These are phyloP conservation scores for Geotrichum ghanense DNA, from an alignment of 805 yeast genomes.

Conservation along the genomic window DNA sequence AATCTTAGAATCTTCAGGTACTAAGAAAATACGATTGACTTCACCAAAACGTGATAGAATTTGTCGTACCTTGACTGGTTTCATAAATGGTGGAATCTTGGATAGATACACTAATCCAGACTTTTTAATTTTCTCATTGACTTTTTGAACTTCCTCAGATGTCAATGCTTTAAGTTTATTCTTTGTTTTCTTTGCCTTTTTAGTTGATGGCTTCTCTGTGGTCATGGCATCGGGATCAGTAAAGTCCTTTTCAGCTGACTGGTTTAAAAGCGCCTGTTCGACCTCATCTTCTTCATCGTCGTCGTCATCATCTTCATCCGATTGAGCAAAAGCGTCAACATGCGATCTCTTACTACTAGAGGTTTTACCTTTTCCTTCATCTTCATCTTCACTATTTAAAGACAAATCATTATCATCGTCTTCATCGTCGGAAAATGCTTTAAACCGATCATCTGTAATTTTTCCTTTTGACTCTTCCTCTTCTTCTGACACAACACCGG, in stretches of 20 bases:
- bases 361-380: constrained; percentile 4
- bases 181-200: constrained; percentile 2
- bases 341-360: neutral
- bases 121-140: constrained; percentile 40
- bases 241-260: neutral
- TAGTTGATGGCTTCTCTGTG: neutral
- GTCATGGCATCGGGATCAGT: neutral
- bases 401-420: constrained; percentile 10
- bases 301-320: constrained; percentile 4
- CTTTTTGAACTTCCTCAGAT: constrained; percentile 25
- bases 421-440: constrained; percentile 7
- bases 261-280: neutral
- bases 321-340: neutral
- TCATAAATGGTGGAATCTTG: constrained; percentile 92
- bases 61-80: constrained; percentile 81
- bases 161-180: constrained; percentile 17
- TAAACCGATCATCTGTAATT: constrained; percentile 3
- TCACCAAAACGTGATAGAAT: constrained; percentile 73
- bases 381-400: constrained; percentile 10
- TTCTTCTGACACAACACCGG: constrained; percentile 4
- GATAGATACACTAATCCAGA: constrained; percentile 94
- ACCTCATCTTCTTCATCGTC: neutral
- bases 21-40: constrained; percentile 74
- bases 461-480: constrained; percentile 10
- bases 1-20: constrained; percentile 66